These are phyloP conservation scores for Casuarina equisetifolia DNA, from an alignment of 306 rosid species.

Conservation along the genomic window DNA sequence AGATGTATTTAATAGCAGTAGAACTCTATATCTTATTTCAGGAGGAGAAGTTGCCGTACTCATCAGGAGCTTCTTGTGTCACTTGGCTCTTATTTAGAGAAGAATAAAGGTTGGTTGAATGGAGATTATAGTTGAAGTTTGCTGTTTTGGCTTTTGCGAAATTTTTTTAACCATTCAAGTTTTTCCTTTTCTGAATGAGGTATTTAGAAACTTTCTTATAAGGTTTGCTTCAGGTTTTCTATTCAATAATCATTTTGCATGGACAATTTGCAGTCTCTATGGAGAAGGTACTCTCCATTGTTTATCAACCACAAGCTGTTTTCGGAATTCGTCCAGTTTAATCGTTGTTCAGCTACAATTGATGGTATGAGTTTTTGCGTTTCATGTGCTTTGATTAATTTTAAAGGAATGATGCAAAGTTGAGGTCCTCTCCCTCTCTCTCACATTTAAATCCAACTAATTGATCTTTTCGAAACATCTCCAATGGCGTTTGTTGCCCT, in stretches of 20 bases:
- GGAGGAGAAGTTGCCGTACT: conserved; percentile 93
- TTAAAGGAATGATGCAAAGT: background rate
- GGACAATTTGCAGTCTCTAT: conserved; percentile 66
- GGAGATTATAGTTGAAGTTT: background rate
- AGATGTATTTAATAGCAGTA: background rate
- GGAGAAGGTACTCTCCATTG: conserved; percentile 86
- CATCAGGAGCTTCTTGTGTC: conserved; percentile 76
- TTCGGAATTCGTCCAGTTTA: conserved; percentile 82
- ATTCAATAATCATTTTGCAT: conserved; percentile 9
- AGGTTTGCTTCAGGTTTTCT: background rate
- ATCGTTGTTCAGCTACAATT: conserved; percentile 88
- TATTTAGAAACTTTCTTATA: background rate
- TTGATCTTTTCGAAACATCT: background rate
- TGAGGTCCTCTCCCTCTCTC: background rate
- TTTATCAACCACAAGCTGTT: conserved; percentile 94
- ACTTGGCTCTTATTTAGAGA: conserved; percentile 76
- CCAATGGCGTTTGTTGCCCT: background rate
- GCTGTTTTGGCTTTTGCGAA: background rate
- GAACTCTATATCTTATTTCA: conserved; percentile 14
- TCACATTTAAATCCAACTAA: background rate
- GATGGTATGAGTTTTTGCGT: conserved; percentile 54
- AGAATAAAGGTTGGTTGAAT: conserved; percentile 61
- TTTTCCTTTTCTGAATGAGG: background rate
- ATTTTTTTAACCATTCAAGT: background rate
- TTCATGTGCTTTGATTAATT: conserved; percentile 3